Conservation (phyloP, 2,329 filamentous ascomycete species). For the Epichloe sp. region DNA sequence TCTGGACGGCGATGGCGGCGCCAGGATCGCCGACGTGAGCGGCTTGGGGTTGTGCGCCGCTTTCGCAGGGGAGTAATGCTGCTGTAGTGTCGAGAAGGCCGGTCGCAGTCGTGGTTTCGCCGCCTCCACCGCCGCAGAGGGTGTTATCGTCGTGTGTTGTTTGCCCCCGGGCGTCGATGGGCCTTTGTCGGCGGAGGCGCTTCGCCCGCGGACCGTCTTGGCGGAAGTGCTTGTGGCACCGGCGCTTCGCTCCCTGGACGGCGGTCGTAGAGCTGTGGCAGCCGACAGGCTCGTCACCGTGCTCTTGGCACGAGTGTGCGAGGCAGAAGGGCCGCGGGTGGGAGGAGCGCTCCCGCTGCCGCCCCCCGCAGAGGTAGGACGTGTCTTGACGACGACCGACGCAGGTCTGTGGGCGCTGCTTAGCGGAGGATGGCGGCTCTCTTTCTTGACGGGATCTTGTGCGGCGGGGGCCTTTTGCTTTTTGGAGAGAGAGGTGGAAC, state of each 20-base stretch:
- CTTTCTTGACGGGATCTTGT: slow-evolving; percentile 10
- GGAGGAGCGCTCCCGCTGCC: slow-evolving; percentile 11
- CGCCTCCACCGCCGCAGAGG: slow-evolving; percentile 6
- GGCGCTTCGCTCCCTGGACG: slow-evolving; percentile 10
- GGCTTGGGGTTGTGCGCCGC: slow-evolving; percentile 45
- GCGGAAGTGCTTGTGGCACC: not conserved
- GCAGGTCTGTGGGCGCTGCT: slow-evolving; percentile 18
- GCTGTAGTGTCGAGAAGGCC: slow-evolving; percentile 49
- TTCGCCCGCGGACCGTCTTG: not conserved
- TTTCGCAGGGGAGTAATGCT: slow-evolving; percentile 55
- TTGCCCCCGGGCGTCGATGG: slow-evolving; percentile 5
- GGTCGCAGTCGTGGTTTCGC: slow-evolving; percentile 29
- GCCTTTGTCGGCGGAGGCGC: slow-evolving; percentile 11
- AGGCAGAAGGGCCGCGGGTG: slow-evolving; percentile 7
- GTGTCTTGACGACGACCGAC: slow-evolving; percentile 10
- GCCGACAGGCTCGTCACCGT: slow-evolving; percentile 15
- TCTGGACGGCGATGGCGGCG: slow-evolving; percentile 48
- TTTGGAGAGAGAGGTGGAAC: slow-evolving; percentile 12
- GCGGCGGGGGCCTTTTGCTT: not conserved
- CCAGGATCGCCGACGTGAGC: slow-evolving; percentile 42
- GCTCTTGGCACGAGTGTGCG: slow-evolving; percentile 21
- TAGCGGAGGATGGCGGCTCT: slow-evolving; percentile 21
- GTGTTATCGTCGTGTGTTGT: not conserved
- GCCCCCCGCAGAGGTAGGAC: slow-evolving; percentile 18
- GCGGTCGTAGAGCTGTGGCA: slow-evolving; percentile 18